Conservation (phyloP, 2,329 filamentous ascomycete species). For the Hypomyces rosellus region DNA sequence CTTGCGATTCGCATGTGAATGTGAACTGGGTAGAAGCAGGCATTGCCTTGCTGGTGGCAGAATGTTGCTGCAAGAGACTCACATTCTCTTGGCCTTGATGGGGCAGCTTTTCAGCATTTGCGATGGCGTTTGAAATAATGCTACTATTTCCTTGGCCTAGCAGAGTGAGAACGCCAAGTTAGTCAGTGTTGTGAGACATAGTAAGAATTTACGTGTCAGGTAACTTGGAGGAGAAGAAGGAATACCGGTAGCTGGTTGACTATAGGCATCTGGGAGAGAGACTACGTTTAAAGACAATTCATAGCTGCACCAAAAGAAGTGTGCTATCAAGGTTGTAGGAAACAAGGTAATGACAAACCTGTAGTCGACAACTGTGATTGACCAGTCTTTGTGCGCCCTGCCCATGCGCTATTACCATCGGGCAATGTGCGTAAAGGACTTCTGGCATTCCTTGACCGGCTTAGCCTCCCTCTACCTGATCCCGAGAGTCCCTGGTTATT, state of each 20-base stretch:
- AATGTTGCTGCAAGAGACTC: conserved; percentile 68
- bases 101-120: conserved; percentile 70
- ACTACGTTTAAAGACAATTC: too few species aligned
- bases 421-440: conserved; percentile 55
- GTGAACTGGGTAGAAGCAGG: conserved; percentile 86
- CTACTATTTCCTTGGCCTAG: conserved; percentile 36
- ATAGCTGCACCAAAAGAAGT: too few species aligned
- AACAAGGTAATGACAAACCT: conserved; percentile 33
- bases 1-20: conserved; percentile 90
- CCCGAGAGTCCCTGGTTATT: conserved; percentile 63
- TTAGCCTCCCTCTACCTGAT: conserved; percentile 75
- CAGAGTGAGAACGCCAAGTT: not conserved
- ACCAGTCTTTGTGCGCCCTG: conserved; percentile 41
- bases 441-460: conserved; percentile 57
- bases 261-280: too few species aligned
- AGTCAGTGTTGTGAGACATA: not conserved
- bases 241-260: too few species aligned
- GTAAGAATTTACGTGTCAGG: not conserved
- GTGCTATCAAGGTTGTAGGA: not conserved
- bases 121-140: conserved; percentile 89
- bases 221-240: too few species aligned
- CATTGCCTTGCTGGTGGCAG: conserved; percentile 48
- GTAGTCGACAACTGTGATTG: conserved; percentile 39
- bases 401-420: conserved; percentile 53
- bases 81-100: conserved; percentile 69